Conservation (phyloP, 2,329 filamentous ascomycete species). For the Diaporthe nobilis region DNA sequence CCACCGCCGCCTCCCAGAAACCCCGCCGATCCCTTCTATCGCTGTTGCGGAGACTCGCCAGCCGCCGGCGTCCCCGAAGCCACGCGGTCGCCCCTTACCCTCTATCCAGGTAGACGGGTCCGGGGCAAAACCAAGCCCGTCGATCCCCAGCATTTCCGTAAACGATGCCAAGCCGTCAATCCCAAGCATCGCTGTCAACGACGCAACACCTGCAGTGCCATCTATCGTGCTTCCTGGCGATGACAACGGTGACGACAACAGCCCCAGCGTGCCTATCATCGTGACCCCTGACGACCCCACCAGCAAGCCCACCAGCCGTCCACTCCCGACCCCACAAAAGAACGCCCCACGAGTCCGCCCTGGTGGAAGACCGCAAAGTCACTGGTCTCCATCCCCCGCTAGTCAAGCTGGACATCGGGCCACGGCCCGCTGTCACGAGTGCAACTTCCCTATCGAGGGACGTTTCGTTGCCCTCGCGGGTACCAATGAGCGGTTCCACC, state of each 20-base stretch:
- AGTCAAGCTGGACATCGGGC: conserved; percentile 60
- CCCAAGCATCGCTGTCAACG: conserved; percentile 63
- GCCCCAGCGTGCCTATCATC: conserved; percentile 56
- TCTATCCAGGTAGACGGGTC: conserved; percentile 62
- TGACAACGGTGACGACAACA: conserved; percentile 43
- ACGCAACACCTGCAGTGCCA: conserved; percentile 56
- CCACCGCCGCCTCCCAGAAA: conserved; percentile 48
- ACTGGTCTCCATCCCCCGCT: conserved; percentile 70
- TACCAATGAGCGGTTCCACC: conserved; percentile 83
- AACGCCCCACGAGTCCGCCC: conserved; percentile 51
- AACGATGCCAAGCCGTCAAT: conserved; percentile 55
- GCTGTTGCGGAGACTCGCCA: conserved; percentile 65
- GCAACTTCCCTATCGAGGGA: conserved; percentile 86
- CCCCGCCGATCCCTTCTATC: conserved; percentile 66
- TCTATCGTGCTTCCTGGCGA: conserved; percentile 57
- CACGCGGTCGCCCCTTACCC: conserved; percentile 56
- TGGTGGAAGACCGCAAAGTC: conserved; percentile 61
- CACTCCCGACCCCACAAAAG: conserved; percentile 63
- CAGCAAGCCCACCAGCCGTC: conserved; percentile 53
- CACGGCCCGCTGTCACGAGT: conserved; percentile 87
- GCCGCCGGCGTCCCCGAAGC: conserved; percentile 51
- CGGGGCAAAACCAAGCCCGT: conserved; percentile 45
- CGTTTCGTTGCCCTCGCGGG: conserved; percentile 89
- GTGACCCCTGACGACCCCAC: conserved; percentile 60
- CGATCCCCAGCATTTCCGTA: conserved; percentile 67